Percentiles rank a stretch among this genome's conserved stretches.
Conservation (phyloP, 192 early-diverging fungal species). For the Martensiomyces pterosporus region DNA sequence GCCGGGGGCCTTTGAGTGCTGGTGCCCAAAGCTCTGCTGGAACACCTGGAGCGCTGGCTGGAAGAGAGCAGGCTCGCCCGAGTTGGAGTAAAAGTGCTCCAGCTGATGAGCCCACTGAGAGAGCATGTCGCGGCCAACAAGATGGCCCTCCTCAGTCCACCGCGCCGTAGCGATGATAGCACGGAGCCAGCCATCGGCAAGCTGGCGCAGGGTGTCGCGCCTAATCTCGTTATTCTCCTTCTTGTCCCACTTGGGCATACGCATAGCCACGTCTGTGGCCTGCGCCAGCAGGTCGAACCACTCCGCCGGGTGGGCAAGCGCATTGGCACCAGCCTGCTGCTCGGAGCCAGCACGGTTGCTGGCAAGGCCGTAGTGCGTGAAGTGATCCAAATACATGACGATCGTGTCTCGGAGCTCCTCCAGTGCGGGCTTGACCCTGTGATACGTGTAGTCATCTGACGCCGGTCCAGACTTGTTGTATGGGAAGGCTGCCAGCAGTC, state of each 20-base stretch:
- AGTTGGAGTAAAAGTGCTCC: slow-evolving; percentile 18
- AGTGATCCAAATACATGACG: slow-evolving; percentile 71
- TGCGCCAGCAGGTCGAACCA: slow-evolving; percentile 79
- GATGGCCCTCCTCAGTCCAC: slow-evolving; percentile 73
- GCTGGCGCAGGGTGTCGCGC: slow-evolving; percentile 60
- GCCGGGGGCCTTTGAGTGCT: slow-evolving; percentile 6
- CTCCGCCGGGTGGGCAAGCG: slow-evolving; percentile 48
- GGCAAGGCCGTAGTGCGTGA: slow-evolving; percentile 75
- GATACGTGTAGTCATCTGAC: slow-evolving; percentile 85
- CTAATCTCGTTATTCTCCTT: slow-evolving; percentile 63
- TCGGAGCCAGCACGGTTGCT: slow-evolving; percentile 50
- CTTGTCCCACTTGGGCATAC: slow-evolving; percentile 79
- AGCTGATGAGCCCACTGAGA: slow-evolving; percentile 71
- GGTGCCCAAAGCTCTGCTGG: slow-evolving; percentile 33
- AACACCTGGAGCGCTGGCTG: slow-evolving; percentile 44
- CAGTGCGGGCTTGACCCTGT: slow-evolving; percentile 73
- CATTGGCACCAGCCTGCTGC: slow-evolving; percentile 6
- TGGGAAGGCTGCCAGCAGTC: slow-evolving; percentile 74
- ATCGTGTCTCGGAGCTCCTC: slow-evolving; percentile 72
- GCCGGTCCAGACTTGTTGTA: slow-evolving; percentile 77
- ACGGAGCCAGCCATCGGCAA: slow-evolving; percentile 73
- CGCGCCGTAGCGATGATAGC: slow-evolving; percentile 69
- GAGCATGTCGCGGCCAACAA: slow-evolving; percentile 73
- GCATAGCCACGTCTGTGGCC: slow-evolving; percentile 66
- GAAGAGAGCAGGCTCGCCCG: slow-evolving; percentile 34